Conservation (phyloP, 1,284 basidiomycete species). For the Pascua guehoae region DNA sequence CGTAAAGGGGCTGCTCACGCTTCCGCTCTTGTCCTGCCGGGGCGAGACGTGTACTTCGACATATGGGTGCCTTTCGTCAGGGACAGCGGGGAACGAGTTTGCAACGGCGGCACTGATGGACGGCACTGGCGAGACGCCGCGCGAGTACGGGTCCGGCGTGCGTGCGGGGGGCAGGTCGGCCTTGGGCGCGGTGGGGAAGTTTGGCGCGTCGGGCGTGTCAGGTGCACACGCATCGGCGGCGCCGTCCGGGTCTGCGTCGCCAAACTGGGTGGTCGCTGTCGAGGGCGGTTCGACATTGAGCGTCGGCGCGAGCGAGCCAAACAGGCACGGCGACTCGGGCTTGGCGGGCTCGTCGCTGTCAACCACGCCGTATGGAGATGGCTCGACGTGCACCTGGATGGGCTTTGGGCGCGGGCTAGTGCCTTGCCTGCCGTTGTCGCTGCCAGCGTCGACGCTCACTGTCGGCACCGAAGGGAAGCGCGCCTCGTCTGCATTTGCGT, state of each 20-base stretch:
- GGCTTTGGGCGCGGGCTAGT: conserved; percentile 7
- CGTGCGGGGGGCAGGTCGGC: conserved; percentile 1
- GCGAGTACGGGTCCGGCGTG: neutral
- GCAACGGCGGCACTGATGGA: neutral
- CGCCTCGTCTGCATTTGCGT: no score
- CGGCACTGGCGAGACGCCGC: neutral
- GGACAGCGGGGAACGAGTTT: conserved; percentile 38
- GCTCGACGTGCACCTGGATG: conserved; percentile 39
- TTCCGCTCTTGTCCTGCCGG: neutral
- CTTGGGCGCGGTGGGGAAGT: conserved; percentile 4
- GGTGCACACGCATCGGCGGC: neutral
- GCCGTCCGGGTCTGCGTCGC: neutral
- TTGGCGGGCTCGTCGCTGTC: neutral
- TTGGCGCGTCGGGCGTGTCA: neutral
- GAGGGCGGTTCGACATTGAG: neutral
- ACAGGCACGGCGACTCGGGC: conserved; percentile 5
- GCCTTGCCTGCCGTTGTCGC: no score
- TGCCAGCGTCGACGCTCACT: no score
- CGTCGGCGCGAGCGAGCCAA: neutral
- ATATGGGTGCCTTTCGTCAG: conserved; percentile 41
- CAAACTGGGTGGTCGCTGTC: neutral
- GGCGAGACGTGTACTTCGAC: conserved; percentile 41
- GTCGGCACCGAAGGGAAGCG: no score
- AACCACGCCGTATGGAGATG: conserved; percentile 23
- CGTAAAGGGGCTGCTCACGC: neutral